Base-by-base conservation (phyloP, 2,329 filamentous ascomycete species). In the Alternaria arborescens region DNA sequence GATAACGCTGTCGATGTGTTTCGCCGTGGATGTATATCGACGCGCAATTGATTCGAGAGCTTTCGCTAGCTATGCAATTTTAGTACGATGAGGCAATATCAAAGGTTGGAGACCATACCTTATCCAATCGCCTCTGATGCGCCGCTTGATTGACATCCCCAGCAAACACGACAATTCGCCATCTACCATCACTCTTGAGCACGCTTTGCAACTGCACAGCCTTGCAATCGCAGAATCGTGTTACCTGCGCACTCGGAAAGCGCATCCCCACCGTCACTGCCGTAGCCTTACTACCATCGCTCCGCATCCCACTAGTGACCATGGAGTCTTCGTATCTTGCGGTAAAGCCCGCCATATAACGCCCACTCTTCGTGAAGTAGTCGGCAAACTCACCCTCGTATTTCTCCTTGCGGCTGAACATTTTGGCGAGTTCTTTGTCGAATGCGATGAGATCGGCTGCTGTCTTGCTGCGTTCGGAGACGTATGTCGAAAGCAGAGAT, bases 291-390 rank as follows among this genome's bases (percentile, higher is more conserved):
- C 43, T 79, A 67, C 0, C 64, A 72, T 34, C 80, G 79, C 1
- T 64, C 67, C n/a, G 11, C 20, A 26, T 24, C 10, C 70, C 65
- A 11, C 77, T 77, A 1, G 82, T 85, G 8, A 88, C 79, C 0
- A 70, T 57, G 0, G 84, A 87, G 24, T 81, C 78, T 2, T 81
- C 80, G 65, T 91, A 90, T 52, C 77, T 78, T 1, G 83, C 81
- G 0, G 83, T 87, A 58, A 88, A 79, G 0, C 88, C 88, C 1
- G 88, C 87, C 0, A 84, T 90, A 66, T 87, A 90, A 55, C 83
- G 77, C 0, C 84, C 86, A 1, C 86, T 82, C 70, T 85, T 82
- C 44, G 86, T 78, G 56, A 89, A 89, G n/a, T 84, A 82, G 44
- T 86, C 80, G 7, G 82, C 81, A 65, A 89, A 88, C 36, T 85